phyloP scores from a whole-genome alignment of 495 filamentous ascomycete species.

The Aspergillus panamensis region DNA sequence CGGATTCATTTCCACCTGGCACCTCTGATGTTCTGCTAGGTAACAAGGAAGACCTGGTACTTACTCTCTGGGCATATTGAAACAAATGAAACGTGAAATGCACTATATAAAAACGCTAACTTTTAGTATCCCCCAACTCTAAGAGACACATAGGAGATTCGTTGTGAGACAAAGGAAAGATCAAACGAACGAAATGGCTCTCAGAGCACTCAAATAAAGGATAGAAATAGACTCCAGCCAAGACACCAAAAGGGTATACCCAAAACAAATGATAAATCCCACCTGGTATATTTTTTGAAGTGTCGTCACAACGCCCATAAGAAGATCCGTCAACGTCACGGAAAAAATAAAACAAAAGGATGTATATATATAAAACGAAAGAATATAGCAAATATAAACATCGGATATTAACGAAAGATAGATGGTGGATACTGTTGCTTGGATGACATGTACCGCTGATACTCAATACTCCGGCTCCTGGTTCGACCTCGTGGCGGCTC shows the following conservation, averaged over 20 bases:
- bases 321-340: background rate
- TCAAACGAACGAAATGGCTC: background rate
- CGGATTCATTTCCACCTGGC: background rate
- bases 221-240: slow-evolving; percentile 9
- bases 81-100: background rate
- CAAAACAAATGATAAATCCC: slow-evolving; percentile 6
- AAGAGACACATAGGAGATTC: background rate
- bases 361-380: slow-evolving; percentile 1
- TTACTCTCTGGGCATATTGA: background rate
- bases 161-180: background rate
- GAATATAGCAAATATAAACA: slow-evolving; percentile 6
- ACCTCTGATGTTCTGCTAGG: no score
- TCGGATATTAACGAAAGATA: slow-evolving; percentile 13
- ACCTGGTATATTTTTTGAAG: slow-evolving; percentile 3
- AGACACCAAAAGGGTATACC: slow-evolving; percentile 18
- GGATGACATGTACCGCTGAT: slow-evolving; percentile 22
- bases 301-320: slow-evolving; percentile 1
- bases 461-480: slow-evolving; percentile 33
- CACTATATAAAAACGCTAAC: background rate
- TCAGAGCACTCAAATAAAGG: background rate
- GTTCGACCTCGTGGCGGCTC: slow-evolving; percentile 30
- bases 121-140: background rate
- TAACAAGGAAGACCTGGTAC: no score
- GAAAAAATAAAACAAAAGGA: slow-evolving; percentile 2
- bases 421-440: slow-evolving; percentile 23